Evolutionary conservation across 768 basidiomycete genomes (phyloP), one percentile per base, ranked within the genome.

Genomic region (Sistotremastrum niveocremeum): DNA sequence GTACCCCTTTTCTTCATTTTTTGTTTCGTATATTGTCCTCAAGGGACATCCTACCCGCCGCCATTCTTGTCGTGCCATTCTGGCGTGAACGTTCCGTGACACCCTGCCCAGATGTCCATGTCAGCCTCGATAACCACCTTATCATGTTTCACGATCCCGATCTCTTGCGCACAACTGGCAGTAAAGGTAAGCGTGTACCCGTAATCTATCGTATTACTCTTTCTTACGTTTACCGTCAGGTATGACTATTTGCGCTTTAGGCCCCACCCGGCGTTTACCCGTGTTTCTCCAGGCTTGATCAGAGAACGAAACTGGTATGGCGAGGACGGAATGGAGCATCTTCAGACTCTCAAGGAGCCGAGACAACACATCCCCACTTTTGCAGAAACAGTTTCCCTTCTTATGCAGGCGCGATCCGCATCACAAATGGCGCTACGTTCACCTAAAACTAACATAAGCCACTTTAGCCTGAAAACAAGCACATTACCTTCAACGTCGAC

Each of bases 101-200:
- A 59, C 55, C 57, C 56, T 66, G 65, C 61, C 55, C 76, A 94
- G 93, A 95, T 77, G 89, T 97, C 56, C 93, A 97, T 64, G 82
- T 94, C 56, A 88, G 93, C 34, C 65, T 67, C 52, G 94, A 99
- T 62, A 73, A 78, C 57, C 76, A 86, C 37, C 82, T 98, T 34
- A 64, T 97, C 41, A 88, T 97, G 86, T 97, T 94, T 66, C 94
- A 99, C 63, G 94, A 97, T 62, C 85, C 89, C 10, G 81, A 73
- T 29, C 66, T 94, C 45, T 72, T 74, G 49, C 71, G 93, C 52
- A 94, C 89, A 3, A 97, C 88, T n/a, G 72, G 84, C 58, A 79
- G 76, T 37, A 69, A 65, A 65, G 84, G 84, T 77, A 56, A 37
- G 50, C 41, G 12, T 10, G 35, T n/a, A 29, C 6, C 34, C 34